Percentiles rank a stretch among this genome's conserved stretches.
phyloP scores from a whole-genome alignment of 371 early-diverging fungal genomes.

The Chytridiales sp. region DNA sequence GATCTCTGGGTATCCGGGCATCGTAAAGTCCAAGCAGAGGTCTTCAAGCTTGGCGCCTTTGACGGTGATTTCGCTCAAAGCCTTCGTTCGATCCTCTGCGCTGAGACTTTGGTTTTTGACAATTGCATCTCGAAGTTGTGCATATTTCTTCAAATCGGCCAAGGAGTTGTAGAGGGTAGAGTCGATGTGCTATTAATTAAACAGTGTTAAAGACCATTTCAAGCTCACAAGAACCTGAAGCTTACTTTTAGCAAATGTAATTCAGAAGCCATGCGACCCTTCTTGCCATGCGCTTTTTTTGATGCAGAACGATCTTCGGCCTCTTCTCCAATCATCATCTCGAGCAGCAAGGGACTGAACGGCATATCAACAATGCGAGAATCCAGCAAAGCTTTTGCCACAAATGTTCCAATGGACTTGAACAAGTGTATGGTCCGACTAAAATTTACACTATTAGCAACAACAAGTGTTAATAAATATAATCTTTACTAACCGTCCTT shows the following conservation, averaged over 20 bases:
- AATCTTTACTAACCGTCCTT: slow-evolving; percentile 26
- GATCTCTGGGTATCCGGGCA: slow-evolving; percentile 70
- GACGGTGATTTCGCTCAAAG: slow-evolving; percentile 33
- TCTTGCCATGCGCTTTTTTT: slow-evolving; percentile 28
- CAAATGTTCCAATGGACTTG: slow-evolving; percentile 70
- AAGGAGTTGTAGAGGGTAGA: slow-evolving; percentile 69
- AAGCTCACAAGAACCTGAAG: background rate
- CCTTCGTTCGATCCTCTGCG: slow-evolving; percentile 15
- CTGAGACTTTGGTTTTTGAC: slow-evolving; percentile 47
- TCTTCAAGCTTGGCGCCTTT: slow-evolving; percentile 53
- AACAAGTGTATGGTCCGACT: slow-evolving; percentile 25
- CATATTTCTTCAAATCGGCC: slow-evolving; percentile 59
- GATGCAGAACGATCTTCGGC: slow-evolving; percentile 34
- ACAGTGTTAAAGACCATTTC: background rate
- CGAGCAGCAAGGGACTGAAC: slow-evolving; percentile 73
- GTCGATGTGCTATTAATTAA: slow-evolving; percentile 60
- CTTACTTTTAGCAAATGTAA: slow-evolving; percentile 21
- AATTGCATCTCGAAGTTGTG: slow-evolving; percentile 51
- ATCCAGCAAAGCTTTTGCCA: slow-evolving; percentile 88
- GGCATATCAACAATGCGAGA: slow-evolving; percentile 83
- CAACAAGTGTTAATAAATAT: background rate
- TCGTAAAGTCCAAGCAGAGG: slow-evolving; percentile 78
- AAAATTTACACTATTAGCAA: background rate
- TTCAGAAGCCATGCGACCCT: slow-evolving; percentile 15
- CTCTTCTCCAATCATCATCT: slow-evolving; percentile 55